Evolutionary conservation across 2,329 filamentous ascomycete species (phyloP).

Genomic region (Epicoccum nigrum): DNA sequence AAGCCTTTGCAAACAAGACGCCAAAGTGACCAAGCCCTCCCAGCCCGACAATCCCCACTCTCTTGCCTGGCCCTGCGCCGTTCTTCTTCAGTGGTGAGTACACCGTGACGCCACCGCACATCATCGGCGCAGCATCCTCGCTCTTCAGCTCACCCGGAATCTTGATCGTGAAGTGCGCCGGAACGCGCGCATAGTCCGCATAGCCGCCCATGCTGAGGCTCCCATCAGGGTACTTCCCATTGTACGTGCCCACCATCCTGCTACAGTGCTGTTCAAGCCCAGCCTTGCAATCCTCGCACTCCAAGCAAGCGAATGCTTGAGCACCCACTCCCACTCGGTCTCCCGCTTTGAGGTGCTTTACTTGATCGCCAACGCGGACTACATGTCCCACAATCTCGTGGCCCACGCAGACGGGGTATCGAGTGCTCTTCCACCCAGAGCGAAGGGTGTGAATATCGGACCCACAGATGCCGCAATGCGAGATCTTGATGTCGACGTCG

Average conservation of each 20-base stretch:
- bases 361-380: conserved; percentile 42
- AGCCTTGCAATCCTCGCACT: conserved; percentile 61
- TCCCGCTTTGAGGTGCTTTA: conserved; percentile 61
- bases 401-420: conserved; percentile 51
- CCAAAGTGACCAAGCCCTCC: conserved; percentile 78
- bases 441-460: conserved; percentile 48
- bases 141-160: conserved; percentile 59
- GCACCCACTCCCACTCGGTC: conserved; percentile 64
- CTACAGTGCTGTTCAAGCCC: conserved; percentile 54
- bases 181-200: conserved; percentile 60
- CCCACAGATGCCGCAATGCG: conserved; percentile 46
- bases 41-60: conserved; percentile 73
- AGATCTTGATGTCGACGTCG: conserved; percentile 46
- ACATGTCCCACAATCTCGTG: conserved; percentile 52
- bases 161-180: conserved; percentile 64
- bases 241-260: conserved; percentile 64
- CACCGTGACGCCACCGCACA: conserved; percentile 78
- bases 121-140: conserved; percentile 68
- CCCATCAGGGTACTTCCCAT: conserved; percentile 61
- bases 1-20: conserved; percentile 71
- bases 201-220: conserved; percentile 71
- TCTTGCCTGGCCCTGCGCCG: conserved; percentile 71
- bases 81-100: conserved; percentile 72
- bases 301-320: conserved; percentile 57
- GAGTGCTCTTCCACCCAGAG: conserved; percentile 54